phyloP scores from a whole-genome alignment of 176 grass and related monocot genomes.

The Phragmites australis region DNA sequence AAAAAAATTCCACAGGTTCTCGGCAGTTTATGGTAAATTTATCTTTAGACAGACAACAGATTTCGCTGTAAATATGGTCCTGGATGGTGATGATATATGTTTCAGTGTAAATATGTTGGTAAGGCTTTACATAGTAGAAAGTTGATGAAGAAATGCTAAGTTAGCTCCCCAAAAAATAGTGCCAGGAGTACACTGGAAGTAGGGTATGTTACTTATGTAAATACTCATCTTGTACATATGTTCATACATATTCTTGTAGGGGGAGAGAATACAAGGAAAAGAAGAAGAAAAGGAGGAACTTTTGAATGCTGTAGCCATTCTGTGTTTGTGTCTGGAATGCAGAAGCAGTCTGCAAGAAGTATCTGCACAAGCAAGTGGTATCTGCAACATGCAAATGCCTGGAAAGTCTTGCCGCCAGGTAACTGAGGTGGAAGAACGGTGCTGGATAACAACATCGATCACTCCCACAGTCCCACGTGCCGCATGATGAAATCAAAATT shows the following conservation, averaged over 20 bases:
- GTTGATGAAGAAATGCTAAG: neutral
- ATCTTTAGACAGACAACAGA: neutral
- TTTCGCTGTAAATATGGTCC: slow-evolving; percentile 32
- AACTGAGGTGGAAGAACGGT: no score
- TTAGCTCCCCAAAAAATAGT: neutral
- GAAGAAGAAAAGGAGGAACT: neutral
- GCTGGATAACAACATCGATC: neutral
- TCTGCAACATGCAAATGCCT: neutral
- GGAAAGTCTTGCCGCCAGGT: neutral
- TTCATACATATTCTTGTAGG: neutral
- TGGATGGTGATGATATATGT: slow-evolving; percentile 9
- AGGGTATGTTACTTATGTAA: neutral
- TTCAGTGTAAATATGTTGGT: slow-evolving; percentile 10
- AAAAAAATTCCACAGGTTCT: neutral
- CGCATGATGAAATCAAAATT: neutral
- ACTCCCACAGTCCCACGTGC: neutral
- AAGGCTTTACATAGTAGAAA: neutral
- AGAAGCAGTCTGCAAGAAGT: neutral
- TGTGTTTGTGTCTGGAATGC: neutral
- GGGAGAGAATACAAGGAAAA: neutral
- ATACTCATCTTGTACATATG: slow-evolving; percentile 36
- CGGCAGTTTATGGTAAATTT: neutral
- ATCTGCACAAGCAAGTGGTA: neutral
- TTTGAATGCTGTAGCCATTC: neutral
- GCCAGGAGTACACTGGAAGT: neutral